These are phyloP conservation scores for Linnemannia exigua DNA, from an alignment of 192 early-diverging fungal species.

Conservation along the genomic window DNA sequence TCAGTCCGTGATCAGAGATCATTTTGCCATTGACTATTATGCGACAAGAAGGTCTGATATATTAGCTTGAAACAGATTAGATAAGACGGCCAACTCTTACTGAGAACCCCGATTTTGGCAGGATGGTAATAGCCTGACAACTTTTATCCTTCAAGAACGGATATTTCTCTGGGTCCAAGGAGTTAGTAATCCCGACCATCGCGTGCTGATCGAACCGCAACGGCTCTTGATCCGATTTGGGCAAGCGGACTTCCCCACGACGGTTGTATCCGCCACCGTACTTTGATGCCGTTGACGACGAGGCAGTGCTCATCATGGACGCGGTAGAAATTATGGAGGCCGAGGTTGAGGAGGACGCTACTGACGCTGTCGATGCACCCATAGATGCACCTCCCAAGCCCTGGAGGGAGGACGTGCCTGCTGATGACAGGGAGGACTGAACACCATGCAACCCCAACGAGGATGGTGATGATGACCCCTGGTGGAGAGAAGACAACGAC, in stretches of 20 bases:
- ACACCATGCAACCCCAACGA: no score
- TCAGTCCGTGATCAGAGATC: not conserved
- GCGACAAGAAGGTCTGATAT: not conserved
- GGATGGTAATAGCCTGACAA: conserved; percentile 24
- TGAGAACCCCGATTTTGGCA: conserved; percentile 26
- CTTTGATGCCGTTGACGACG: not conserved
- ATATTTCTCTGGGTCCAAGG: conserved; percentile 28
- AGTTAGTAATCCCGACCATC: conserved; percentile 22
- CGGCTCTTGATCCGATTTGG: conserved; percentile 26
- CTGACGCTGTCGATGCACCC: not conserved
- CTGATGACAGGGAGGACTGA: not conserved
- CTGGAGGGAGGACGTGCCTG: not conserved
- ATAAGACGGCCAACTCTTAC: not conserved
- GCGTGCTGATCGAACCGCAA: conserved; percentile 44
- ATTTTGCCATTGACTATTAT: not conserved
- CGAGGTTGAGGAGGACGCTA: not conserved
- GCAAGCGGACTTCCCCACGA: not conserved
- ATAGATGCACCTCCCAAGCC: not conserved
- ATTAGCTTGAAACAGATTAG: not conserved
- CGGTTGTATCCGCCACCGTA: not conserved
- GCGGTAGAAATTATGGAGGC: not conserved
- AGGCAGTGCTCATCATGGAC: not conserved
- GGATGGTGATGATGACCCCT: no score
- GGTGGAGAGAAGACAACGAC: not conserved
- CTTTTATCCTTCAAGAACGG: conserved; percentile 36